Evolutionary conservation across 2,329 filamentous ascomycete genomes (phyloP), one percentile per base, ranked within the genome.

Genomic region (Cytospora schulzeri): DNA sequence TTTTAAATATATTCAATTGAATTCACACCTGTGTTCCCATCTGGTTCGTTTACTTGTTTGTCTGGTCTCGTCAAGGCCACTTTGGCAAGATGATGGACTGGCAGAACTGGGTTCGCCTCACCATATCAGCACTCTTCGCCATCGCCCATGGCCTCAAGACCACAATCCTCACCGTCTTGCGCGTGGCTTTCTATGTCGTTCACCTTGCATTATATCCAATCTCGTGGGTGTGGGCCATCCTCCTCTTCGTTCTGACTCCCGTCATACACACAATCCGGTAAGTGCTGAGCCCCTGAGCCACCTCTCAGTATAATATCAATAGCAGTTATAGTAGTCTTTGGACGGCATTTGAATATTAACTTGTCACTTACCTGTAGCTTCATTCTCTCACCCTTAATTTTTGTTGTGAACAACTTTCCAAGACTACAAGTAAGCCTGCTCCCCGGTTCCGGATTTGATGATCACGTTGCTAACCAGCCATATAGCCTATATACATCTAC

Each of bases 341-440:
- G 31, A 4, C 15, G 31, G 24, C 4, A 31, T 12, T 41, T 12
- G 15, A 3, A 17, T n/a, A 22, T 31, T 60, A 41, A 60, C 38
- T 11, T 4, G 12, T 9, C n/a, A n/a, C n/a, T n/a, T n/a, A n/a
- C n/a, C 24, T 38, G 4, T 29, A 67, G 61, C 17, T 66, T 62
- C 19, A 24, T 67, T 1, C 33, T 67, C 33, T 35, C 67, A 2
- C 66, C 62, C 4, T 29, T 68, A n/a, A 65, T 80, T 24, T 74
- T 76, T 61, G 70, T 73, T 56, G 63, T 57, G 41, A 50, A 61
- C 12, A 63, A 61, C 12, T 61, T 60, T 28, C 51, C 56, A 26
- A 55, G 53, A 56, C 11, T 52, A 31, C 57, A 66, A 38, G 66
- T 67, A 26, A 64, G 64, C 52, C n/a, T 9, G 6, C 9, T 35